Base-by-base conservation (phyloP, 768 basidiomycete species). In the Mrakia gelida region DNA sequence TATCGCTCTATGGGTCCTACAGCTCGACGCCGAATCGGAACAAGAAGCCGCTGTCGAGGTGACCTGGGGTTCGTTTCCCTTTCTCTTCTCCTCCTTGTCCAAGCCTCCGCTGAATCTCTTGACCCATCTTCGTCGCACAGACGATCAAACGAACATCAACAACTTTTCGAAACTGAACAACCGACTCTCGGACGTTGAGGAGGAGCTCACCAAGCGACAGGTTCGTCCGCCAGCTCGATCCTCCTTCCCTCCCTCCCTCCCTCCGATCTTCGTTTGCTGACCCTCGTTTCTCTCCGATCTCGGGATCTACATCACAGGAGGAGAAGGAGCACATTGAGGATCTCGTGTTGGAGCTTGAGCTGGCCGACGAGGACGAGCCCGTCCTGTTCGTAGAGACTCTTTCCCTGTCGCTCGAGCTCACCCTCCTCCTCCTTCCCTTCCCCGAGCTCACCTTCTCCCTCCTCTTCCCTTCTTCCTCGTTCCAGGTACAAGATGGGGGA, bases 291-390 rank as follows among this genome's bases (percentile, higher is more conserved):
- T 63, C 18, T n/a, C 21, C 26, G 26, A 26, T 43, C 34, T 34
- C n/a, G 32, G 2, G 26, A 13, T 45, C 2, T 7, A 3, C 11
- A 13, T 45, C 43, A 21, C 82, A 98, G 94, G 90, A 92, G 88
- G 94, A 96, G 85, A 95, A 95, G 85, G 95, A 97, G 81, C 92
- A 94, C 3, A 88, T 96, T 21, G 94, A 96, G 79, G 95, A 98
- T 83, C 88, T 97, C 43, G 85, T 89, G 1, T 92, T 88, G 65
- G 95, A 97, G 82, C 88, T 98, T 32, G 94, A 96, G 82, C 89
- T 98, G 15, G 90, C 91, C 0, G 94, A 96, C 79, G 94, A 95
- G 81, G 91, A 92, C 77, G 88, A 92, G 76, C 86, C 87, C 0
- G 90, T 97, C 6, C 82, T 94, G 92, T 94, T 81, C 45, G 45